Base-by-base conservation (phyloP, 2,329 filamentous ascomycete species). In the Parafenestella ontariensis region DNA sequence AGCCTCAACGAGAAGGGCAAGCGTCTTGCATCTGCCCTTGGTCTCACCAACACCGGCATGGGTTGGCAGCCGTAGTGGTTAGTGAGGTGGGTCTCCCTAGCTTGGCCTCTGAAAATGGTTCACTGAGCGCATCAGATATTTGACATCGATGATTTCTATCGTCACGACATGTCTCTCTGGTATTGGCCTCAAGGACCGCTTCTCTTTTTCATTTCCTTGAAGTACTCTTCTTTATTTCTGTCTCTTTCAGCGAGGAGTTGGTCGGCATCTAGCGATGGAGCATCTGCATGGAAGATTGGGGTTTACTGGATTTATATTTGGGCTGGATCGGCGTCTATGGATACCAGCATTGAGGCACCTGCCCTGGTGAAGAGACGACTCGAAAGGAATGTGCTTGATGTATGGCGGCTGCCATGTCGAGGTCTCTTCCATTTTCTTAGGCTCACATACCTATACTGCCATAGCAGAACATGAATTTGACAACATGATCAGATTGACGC, bases 41-140 rank as follows among this genome's bases (percentile, higher is more conserved):
- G 65, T 17, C 46, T 75, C 3, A 50, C 66, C 7, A 42, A 64
- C 17, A 70, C 57, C n/a, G 70, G 72, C 45, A 56, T 76, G 56
- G 73, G 73, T 29, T 76, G 73, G 73, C 68, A 60, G 9, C 65
- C 70, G 49, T 75, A 69, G 62, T 62, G 49, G 69, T 59, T 73
- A 72, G 48, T 69, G 64, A 72, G 54, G 68, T 58, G 56, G 55
- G 54, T 58, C 46, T 52, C 34, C 44, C 40, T 11, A 33, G 47
- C 34, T 29, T 49, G 46, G 52, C 50, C 36, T 50, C 42, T 55
- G 21, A 20, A 40, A 51, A 52, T 42, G 41, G 53, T 54, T 54
- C 42, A 41, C 49, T 54, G 46, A 59, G 42, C 21, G 21, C 17
- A 41, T 50, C 46, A 50, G 34, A 46, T 33, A 52, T 28, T 34